Percentiles rank a stretch among this genome's conserved stretches.
Conservation (phyloP, 2,329 filamentous ascomycete genomes). For the Myriosclerotinia duriaeana region DNA sequence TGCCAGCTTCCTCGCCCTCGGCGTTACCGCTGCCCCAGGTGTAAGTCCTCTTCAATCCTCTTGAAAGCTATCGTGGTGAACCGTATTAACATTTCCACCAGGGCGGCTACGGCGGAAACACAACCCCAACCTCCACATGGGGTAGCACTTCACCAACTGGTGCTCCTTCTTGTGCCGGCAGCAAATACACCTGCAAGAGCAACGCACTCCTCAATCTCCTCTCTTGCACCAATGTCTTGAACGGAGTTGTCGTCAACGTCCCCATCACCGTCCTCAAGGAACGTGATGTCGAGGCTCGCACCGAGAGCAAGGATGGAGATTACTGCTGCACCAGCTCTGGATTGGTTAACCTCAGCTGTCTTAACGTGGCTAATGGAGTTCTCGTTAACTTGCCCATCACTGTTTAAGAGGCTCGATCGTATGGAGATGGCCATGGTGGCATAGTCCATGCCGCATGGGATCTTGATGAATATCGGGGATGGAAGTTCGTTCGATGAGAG, state of each 20-base stretch:
- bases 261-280: neutral
- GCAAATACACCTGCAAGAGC: neutral
- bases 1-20: neutral
- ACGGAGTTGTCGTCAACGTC: neutral
- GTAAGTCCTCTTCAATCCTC: neutral
- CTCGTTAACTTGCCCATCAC: neutral
- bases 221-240: constrained; percentile 5
- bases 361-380: neutral
- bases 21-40: neutral
- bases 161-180: neutral
- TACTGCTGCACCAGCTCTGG: neutral
- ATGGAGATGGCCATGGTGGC: no score
- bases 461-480: no score
- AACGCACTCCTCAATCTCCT: neutral
- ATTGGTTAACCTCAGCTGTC: neutral
- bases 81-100: neutral
- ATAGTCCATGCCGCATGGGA: no score
- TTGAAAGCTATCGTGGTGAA: fast-evolving
- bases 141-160: neutral
- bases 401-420: neutral
- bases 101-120: no score
- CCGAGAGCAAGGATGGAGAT: neutral
- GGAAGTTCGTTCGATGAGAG: no score
- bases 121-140: neutral
- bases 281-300: neutral